Percentiles rank a stretch among this genome's conserved stretches.
Evolutionary conservation across 1,284 basidiomycete species (phyloP).

Genomic region (Leccinum pachyderme): DNA sequence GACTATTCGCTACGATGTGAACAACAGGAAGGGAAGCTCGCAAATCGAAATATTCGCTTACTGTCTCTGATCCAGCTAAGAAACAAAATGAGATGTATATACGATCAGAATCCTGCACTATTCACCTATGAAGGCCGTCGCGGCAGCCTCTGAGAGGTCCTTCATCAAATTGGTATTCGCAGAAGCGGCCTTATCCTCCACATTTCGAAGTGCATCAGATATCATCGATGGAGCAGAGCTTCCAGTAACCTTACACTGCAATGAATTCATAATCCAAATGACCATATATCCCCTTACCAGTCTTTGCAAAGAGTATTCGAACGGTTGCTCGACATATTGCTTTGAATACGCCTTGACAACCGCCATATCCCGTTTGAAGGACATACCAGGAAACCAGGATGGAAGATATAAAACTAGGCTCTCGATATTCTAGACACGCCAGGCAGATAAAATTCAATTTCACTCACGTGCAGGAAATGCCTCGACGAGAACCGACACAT

Average conservation of each 20-base stretch:
- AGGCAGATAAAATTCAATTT: neutral
- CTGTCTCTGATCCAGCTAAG: constrained; percentile 24
- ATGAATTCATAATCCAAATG: neutral
- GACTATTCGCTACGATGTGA: constrained; percentile 14
- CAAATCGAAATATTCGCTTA: constrained; percentile 1
- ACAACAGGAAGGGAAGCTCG: neutral
- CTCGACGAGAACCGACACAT: constrained; percentile 21
- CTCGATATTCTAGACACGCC: neutral
- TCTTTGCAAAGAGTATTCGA: constrained; percentile 16
- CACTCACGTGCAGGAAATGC: constrained; percentile 23
- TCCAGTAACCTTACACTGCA: constrained; percentile 4
- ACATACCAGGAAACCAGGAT: constrained; percentile 24
- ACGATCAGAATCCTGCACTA: neutral
- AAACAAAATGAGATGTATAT: constrained; percentile 1
- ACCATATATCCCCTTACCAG: constrained; percentile 8
- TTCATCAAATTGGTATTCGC: constrained; percentile 3
- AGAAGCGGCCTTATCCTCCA: constrained; percentile 4
- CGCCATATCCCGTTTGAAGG: constrained; percentile 13
- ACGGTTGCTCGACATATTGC: constrained; percentile 21
- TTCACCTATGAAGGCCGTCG: constrained; percentile 23
- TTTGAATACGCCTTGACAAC: constrained; percentile 10
- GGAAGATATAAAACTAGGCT: constrained; percentile 22
- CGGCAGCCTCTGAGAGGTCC: constrained; percentile 21
- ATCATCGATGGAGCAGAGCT: constrained; percentile 20
- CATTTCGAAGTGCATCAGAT: constrained; percentile 17